Percentiles rank a stretch among this genome's conserved stretches.
These are phyloP conservation scores for Neurospora sp. DNA, from an alignment of 2,329 filamentous ascomycete species.

Conservation along the genomic window DNA sequence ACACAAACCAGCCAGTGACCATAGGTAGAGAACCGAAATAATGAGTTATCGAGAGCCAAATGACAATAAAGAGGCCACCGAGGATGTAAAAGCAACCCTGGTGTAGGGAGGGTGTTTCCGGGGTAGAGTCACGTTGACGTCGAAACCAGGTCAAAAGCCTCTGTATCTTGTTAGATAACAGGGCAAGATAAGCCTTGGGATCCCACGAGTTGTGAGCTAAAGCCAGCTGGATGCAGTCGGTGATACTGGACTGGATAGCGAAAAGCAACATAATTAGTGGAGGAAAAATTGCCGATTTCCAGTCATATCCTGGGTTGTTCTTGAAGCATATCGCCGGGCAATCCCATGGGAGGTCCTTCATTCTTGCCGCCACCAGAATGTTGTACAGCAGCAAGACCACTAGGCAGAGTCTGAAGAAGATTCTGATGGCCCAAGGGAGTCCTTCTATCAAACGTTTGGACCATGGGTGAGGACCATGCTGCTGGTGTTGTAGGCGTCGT, in stretches of 20 bases:
- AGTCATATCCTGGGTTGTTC: not conserved
- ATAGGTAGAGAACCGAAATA: not conserved
- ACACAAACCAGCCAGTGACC: not conserved
- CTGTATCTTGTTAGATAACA: not conserved
- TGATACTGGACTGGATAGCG: not conserved
- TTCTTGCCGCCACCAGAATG: not conserved
- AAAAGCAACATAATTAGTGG: not conserved
- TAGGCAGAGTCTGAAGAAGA: not conserved
- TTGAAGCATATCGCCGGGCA: not conserved
- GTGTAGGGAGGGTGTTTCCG: not conserved
- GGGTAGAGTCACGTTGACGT: not conserved
- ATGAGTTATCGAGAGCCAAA: not conserved
- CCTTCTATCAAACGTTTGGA: not conserved
- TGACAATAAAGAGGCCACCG: not conserved
- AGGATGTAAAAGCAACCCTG: not conserved
- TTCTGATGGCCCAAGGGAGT: not conserved
- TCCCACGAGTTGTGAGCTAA: not conserved
- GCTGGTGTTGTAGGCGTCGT: not conserved
- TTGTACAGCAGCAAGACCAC: not conserved
- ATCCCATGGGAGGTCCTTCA: not conserved
- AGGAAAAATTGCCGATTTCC: not conserved
- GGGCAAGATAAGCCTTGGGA: not conserved
- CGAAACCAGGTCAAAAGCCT: not conserved
- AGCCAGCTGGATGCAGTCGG: not conserved
- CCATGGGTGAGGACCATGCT: not conserved